phyloP scores from a whole-genome alignment of 2,329 filamentous ascomycete species.

The Paracoccidioides lutzii region DNA sequence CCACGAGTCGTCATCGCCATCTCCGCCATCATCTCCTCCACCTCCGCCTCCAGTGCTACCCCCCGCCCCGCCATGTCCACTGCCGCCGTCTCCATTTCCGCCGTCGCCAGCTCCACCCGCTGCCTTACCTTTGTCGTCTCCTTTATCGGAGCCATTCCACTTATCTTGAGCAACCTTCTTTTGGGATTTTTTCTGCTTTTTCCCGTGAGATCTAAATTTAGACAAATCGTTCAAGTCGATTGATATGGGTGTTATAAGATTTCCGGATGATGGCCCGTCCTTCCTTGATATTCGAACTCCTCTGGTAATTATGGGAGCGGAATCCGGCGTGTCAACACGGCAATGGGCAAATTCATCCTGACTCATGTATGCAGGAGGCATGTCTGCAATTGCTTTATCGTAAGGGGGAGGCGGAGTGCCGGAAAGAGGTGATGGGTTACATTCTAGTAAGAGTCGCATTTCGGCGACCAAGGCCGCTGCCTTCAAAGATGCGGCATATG shows the following conservation, averaged over 20 bases:
- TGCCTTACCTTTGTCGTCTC: slow-evolving; percentile 3
- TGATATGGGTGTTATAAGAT: not conserved
- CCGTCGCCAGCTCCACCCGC: slow-evolving; percentile 2
- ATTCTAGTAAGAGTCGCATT: slow-evolving; percentile 4
- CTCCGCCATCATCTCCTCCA: slow-evolving; percentile 3
- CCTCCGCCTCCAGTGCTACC: not conserved
- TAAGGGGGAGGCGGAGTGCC: slow-evolving; percentile 9
- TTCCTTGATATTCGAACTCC: not conserved
- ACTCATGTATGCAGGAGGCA: slow-evolving; percentile 21
- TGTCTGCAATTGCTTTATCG: slow-evolving; percentile 8
- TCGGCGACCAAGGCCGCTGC: slow-evolving; percentile 8
- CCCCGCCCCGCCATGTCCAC: slow-evolving; percentile 4
- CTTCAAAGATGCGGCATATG: slow-evolving; percentile 5
- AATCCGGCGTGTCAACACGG: not conserved
- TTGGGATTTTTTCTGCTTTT: slow-evolving; percentile 4
- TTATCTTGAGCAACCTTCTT: slow-evolving; percentile 5
- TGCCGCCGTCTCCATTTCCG: slow-evolving; percentile 4
- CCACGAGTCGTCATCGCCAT: slow-evolving; percentile 8
- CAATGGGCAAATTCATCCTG: slow-evolving; percentile 1
- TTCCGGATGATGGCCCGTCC: not conserved
- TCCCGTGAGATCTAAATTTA: slow-evolving; percentile 6
- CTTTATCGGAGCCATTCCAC: not conserved
- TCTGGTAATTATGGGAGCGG: not conserved
- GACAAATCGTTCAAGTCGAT: slow-evolving; percentile 10
- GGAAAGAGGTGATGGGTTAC: not conserved